Conservation (phyloP, 1,284 basidiomycete species). For the Porodaedalea pini region DNA sequence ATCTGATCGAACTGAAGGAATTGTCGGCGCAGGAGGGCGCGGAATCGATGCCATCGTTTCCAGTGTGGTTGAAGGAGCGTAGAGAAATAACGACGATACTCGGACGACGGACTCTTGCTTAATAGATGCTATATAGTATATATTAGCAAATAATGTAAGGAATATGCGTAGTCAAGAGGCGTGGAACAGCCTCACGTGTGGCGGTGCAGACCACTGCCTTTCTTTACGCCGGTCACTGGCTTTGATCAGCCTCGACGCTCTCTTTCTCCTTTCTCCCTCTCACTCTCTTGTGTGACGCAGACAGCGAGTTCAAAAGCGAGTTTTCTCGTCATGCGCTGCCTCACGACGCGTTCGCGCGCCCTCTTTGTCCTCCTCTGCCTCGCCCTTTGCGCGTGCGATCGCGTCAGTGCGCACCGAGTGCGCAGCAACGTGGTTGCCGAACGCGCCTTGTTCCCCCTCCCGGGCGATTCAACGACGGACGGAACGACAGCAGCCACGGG, state of each 20-base stretch:
- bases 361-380: constrained; percentile 17
- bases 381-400: constrained; percentile 1
- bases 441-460: background rate
- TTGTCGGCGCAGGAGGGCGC: constrained; percentile 34
- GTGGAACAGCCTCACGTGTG: background rate
- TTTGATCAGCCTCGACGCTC: background rate
- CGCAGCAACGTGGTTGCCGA: constrained; percentile 1
- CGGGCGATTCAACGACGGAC: background rate
- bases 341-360: constrained; percentile 13
- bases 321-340: constrained; percentile 7
- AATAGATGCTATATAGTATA: background rate
- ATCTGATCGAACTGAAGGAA: constrained; percentile 78
- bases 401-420: background rate
- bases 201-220: constrained; percentile 7
- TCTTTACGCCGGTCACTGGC: background rate
- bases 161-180: constrained; percentile 1
- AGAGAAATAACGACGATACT: constrained; percentile 83
- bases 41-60: constrained; percentile 53
- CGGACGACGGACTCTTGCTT: constrained; percentile 62
- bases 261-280: background rate
- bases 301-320: background rate
- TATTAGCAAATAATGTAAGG: background rate
- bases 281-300: background rate
- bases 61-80: constrained; percentile 78
- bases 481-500: background rate